Base-by-base conservation (phyloP, 805 yeast genomes). In the Monosporozyma aquatica region DNA sequence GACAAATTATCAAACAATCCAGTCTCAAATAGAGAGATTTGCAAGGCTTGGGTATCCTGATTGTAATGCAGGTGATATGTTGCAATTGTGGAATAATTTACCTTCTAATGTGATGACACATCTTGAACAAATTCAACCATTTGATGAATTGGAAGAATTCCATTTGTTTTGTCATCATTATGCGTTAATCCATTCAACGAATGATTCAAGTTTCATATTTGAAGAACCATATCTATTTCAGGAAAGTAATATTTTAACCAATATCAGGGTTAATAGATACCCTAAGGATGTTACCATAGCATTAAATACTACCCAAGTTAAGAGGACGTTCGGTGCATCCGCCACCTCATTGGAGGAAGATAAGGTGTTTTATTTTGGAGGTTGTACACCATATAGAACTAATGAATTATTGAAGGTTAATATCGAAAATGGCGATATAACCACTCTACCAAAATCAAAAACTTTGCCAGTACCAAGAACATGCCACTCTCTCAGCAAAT, bases 71-170 rank as follows among this genome's bases (percentile, higher is more conserved):
- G 61, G 66, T 25, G 76, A 81, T 53, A 62, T 85, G 50, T 66
- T 71, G 42, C 72, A 72, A 25, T 72, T 74, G 48, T 85, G 94
- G 94, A 54, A 62, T 7, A 57, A 70, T 17, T 62, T 79, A 1
- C 57, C 68, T 4, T 47, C 47, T 2, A 65, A 63, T 1, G 54
- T 63, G 5, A 75, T 72, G 50, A 35, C 42, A 0, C 56, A 60
- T 32, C 69, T 85, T 7, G 67, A 66, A 14, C 37, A 54, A 1
- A 67, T 82, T 17, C 94, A 84, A 55, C 74, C 75, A 3, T 85
- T 84, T 59, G 95, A 85, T 58, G 95, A 85, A 61, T 74, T 84
- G 76, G 95, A 84, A 61, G 95, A 84, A 59, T 83, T 84, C 48
- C 70, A 78, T 23, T 54, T 81, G 11, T 84, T 82, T 53, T 75